Conservation (phyloP, 768 basidiomycete species). For the Ramaria sp. region DNA sequence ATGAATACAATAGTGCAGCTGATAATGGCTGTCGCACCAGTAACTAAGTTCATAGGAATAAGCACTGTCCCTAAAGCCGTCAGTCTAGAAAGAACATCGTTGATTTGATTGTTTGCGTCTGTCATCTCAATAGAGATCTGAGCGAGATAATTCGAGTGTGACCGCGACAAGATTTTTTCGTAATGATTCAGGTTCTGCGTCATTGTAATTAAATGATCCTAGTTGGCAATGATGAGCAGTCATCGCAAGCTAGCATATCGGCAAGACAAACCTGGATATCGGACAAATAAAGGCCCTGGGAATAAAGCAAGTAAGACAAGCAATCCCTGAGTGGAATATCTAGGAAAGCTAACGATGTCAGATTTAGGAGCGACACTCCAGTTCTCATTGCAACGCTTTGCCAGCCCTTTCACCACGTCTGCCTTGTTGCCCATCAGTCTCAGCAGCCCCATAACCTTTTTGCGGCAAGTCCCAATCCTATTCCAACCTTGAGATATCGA, state of each 20-base stretch:
- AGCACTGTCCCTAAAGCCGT: slow-evolving; percentile 96
- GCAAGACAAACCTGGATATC: slow-evolving; percentile 64
- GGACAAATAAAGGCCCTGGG: slow-evolving; percentile 83
- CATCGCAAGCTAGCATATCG: not conserved
- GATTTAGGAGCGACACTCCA: slow-evolving; percentile 98
- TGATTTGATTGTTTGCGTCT: slow-evolving; percentile 99
- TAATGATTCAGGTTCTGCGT: slow-evolving; percentile 99
- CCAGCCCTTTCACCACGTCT: slow-evolving; percentile 96
- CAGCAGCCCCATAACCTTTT: slow-evolving; percentile 98
- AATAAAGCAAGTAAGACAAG: not conserved
- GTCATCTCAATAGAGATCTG: slow-evolving; percentile 99
- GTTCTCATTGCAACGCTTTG: slow-evolving; percentile 96
- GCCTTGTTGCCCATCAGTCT: slow-evolving; percentile 99
- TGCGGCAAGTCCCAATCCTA: slow-evolving; percentile 93
- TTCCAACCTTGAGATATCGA: not conserved
- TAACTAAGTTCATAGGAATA: slow-evolving; percentile 95
- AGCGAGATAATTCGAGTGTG: slow-evolving; percentile 98
- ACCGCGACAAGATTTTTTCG: slow-evolving; percentile 97
- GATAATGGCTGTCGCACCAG: slow-evolving; percentile 39
- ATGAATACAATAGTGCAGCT: not conserved
- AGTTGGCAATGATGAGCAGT: not conserved
- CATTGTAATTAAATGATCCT: slow-evolving; percentile 99
- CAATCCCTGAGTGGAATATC: not conserved
- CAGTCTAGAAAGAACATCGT: slow-evolving; percentile 93
- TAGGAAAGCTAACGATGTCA: slow-evolving; percentile 62